Base-by-base conservation (phyloP, 306 rosid genomes). In the Rosa persica region DNA sequence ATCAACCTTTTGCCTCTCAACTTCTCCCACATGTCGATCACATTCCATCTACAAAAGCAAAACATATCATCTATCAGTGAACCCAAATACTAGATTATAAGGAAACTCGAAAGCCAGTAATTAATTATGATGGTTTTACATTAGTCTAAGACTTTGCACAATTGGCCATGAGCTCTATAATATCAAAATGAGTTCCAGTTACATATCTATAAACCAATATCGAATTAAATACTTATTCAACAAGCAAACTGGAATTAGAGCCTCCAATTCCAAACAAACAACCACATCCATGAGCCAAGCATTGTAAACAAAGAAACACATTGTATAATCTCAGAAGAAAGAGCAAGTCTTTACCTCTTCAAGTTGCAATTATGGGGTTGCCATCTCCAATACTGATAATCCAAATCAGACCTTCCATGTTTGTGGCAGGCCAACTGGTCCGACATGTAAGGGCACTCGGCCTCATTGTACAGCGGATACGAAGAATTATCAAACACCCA, bases 381-480 rank as follows among this genome's bases (percentile, higher is more conserved):
- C 99, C 99, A 95, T 80, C 98, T 91, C 97, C 96, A 88, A 57
- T 85, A 77, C 79, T 90, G 99, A 82, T 93, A 91, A 36, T 88
- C 90, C 90, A 91, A 83, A 87, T 95, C 96, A 83, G 87, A 75
- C 81, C 99, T 80, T 70, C 98, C 99, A 81, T 95, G 99, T 84
- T 86, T 95, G 82, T 92, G 94, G 52, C 99, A 95, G 3, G 99
- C 92, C 90, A 95, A 83, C 89, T 95, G 99, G 79, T 95, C 99
- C 40, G 99, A 95, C 99, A 95, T 95, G 78, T 91, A 95, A 69
- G 99, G 97, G 84, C 99, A 95, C 43, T 81, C 85, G 0, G 84
- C 70, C 70, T 89, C 99, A 13, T 80, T 81, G 86, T 92, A 95
- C 67, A 95, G 74, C 43, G 99, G 99, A 84, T 91, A 67, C 38